Evolutionary conservation across 176 grass and related monocot genomes (phyloP).

Genomic region (Aegilops longissima): DNA sequence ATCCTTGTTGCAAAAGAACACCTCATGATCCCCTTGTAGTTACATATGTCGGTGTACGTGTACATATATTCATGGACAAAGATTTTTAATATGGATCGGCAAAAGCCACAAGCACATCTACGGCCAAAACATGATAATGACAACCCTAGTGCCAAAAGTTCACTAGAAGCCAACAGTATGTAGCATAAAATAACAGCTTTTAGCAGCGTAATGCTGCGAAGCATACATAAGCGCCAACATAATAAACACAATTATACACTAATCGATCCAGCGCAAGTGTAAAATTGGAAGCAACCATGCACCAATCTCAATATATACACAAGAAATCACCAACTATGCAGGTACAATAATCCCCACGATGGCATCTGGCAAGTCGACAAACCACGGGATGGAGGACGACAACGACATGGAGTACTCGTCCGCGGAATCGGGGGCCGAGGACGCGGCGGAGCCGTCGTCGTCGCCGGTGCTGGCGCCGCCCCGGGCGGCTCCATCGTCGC

Average conservation of each 20-base stretch:
- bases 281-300: neutral
- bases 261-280: neutral
- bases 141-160: neutral
- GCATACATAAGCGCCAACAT: neutral
- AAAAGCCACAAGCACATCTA: neutral
- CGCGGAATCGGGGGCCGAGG: neutral
- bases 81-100: neutral
- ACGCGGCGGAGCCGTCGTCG: neutral
- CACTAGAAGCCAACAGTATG: neutral
- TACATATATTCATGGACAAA: neutral
- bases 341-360: slow-evolving; percentile 3
- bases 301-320: slow-evolving; percentile 1
- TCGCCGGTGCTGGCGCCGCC: neutral
- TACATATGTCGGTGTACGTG: neutral
- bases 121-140: neutral
- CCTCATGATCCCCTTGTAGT: neutral
- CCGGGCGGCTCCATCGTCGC: slow-evolving; percentile 35
- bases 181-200: slow-evolving; percentile 25
- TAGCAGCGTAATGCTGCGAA: neutral
- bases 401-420: neutral
- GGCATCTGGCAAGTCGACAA: slow-evolving; percentile 8
- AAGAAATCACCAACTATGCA: neutral
- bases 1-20: neutral
- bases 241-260: neutral
- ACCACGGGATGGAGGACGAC: neutral